Evolutionary conservation across 169 alveolate genomes (phyloP), one percentile per base, ranked within the genome.

Genomic region (Plasmodium berghei): DNA sequence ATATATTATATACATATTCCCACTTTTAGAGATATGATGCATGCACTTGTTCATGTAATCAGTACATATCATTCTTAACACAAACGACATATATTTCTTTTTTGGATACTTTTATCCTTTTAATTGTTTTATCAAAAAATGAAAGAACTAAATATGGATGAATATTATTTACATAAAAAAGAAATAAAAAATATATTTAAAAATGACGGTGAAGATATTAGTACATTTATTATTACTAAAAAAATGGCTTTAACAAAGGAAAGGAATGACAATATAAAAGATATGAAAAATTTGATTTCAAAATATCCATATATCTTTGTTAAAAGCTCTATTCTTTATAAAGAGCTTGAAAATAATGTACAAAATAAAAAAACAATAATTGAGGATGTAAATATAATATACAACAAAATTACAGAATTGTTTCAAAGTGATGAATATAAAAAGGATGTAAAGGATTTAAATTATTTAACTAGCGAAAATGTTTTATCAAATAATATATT

Each of bases 271-370:
- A 86, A 61, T 42, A 72, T 86, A 20, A 86, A 86, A 58, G 71
- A 71, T 70, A 86, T 70, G 87, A 86, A 86, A 86, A 86, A 61
- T 42, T 58, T 86, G 34, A 86, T 86, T 70, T 71, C 64, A 59
- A 48, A 59, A 22, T 22, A 86, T 72, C 91, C 91, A 20, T 67
- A 71, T 52, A 66, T 71, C 42, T 86, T 86, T 86, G 72, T 86
- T 18, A 86, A 86, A 49, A 70, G 52, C 5, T 69, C 91, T 9
- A 46, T 86, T 42, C 9, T 86, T n/a, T 49, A 64, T 6, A 86
- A 70, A 49, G 91, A 86, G 28, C 49, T 86, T 59, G 54, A 86
- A 40, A 71, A 70, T 48, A 86, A 69, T 24, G 54, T 86, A 24
- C 61, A 64, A 48, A 70, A 66, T 48, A 80, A 55, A 46, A 48